Evolutionary conservation across 805 yeast species (phyloP).

Genomic region (Sungouiozyma ichnusensis): DNA sequence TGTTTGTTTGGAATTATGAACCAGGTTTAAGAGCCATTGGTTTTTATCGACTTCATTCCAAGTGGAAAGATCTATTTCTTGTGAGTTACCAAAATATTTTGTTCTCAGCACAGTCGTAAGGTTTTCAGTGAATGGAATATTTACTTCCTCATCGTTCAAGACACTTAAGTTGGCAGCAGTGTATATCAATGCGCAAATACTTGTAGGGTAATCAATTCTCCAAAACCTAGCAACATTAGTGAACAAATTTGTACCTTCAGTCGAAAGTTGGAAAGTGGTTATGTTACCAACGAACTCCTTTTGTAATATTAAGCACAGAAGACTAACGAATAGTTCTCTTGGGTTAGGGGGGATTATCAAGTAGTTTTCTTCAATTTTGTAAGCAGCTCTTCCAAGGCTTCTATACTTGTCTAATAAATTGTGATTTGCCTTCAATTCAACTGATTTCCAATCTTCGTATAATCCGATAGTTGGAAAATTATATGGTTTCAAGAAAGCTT

Average conservation of each 20-base stretch:
- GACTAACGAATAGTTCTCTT: slow-evolving; percentile 31
- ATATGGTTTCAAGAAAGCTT: slow-evolving; percentile 22
- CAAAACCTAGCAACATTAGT: slow-evolving; percentile 41
- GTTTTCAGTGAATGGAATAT: slow-evolving; percentile 23
- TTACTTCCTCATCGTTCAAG: slow-evolving; percentile 25
- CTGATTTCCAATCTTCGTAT: slow-evolving; percentile 35
- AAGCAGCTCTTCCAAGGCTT: slow-evolving; percentile 1
- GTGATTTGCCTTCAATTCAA: slow-evolving; percentile 28
- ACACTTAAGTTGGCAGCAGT: slow-evolving; percentile 38
- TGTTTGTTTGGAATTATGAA: slow-evolving; percentile 36
- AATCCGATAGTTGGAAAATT: slow-evolving; percentile 30
- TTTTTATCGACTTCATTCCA: slow-evolving; percentile 41
- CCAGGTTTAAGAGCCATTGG: slow-evolving; percentile 39
- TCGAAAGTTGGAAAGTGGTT: slow-evolving; percentile 28
- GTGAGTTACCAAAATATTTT: slow-evolving; percentile 15
- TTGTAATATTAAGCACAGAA: slow-evolving; percentile 36
- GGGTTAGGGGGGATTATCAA: slow-evolving; percentile 34
- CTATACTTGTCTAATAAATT: slow-evolving; percentile 20
- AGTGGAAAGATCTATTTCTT: slow-evolving; percentile 13
- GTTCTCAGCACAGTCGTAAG: slow-evolving; percentile 27
- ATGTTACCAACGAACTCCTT: slow-evolving; percentile 21
- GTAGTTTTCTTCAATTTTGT: background rate
- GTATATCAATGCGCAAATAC: slow-evolving; percentile 40
- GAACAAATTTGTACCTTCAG: slow-evolving; percentile 35
- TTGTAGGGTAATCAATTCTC: slow-evolving; percentile 41